Base-by-base conservation (phyloP, 2,329 filamentous ascomycete genomes). In the Fusarium sp. region DNA sequence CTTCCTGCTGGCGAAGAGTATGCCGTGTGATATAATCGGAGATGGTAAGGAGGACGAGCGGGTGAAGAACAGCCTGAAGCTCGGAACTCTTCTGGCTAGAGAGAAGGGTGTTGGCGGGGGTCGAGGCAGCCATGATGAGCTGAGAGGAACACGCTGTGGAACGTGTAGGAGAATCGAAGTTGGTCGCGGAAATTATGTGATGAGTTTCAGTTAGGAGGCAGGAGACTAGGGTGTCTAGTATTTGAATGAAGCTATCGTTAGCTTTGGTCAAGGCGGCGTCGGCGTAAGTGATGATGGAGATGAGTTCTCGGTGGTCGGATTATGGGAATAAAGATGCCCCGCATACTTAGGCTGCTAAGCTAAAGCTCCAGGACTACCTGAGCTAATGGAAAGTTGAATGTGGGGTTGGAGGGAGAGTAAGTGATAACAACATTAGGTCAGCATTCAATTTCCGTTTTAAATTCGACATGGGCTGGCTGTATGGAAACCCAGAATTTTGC, bases 21-120 rank as follows among this genome's bases (percentile, higher is more conserved):
- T 97, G 95, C 66, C 96, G 90, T 64, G 95, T 97, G 80, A 98
- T 94, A 81, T 97, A 97, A 82, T 99, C 96, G 75, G 95, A 97
- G 77, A 99, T 96, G 72, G 93, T 97, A 82, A 99, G 93, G 73
- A 98, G 92, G 56, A 97, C 95, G 52, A 99, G 91, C 30, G 96
- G 96, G 78, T 99, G 96, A 20, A 99, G 89, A 75, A 94, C 90
- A 60, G 94, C 90, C 71, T 94, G 91, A 46, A 97, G 89, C 81
- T 96, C 93, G 44, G 88, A 87, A 73, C 89, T 87, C 81, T 90
- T 92, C 76, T 90, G 87, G 63, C 85, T 86, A 9, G 91, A 93
- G 49, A 94, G 79, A 68, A 93, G 85, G 57, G 89, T 84, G 74
- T 90, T 91, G 73, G 64, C 17, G 38, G 71, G 58, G 64, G 66